Evolutionary conservation across 805 yeast genomes (phyloP), one percentile per base, ranked within the genome.

Genomic region (Yarrowia sp.): DNA sequence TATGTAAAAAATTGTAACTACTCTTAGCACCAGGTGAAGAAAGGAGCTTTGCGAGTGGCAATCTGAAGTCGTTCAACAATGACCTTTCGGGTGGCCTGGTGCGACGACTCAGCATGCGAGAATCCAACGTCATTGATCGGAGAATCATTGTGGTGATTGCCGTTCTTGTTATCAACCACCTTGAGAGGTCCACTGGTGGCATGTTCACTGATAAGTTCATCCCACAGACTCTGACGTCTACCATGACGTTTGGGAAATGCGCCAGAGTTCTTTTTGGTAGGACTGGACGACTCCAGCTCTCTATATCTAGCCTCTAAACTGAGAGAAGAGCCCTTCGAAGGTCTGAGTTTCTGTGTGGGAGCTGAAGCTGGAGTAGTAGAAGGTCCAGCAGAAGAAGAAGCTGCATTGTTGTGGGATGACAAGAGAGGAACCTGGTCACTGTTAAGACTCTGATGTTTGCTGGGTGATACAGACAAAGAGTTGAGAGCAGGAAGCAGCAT

Each of bases 1-100:
- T 49, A 30, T n/a, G 3, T 30, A n/a, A 30, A 47, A 3, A 30
- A 15, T 15, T 0, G 14, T 15, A 0, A 9, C 13, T 24, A 13
- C 19, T 19, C 6, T 24, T 69, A 86, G 72, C 91, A 87, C 86
- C 91, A 87, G 1, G 91, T 86, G 70, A 87, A 87, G 1, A 88
- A 85, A 0, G 92, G 91, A 0, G 88, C 86, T 69, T 80, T 83
- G 4, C 83, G 78, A 9, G 80, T 79, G 3, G 84, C 87, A 15
- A 84, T 81, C 71, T 85, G 86, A 34, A 88, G 72, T 63, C 90
- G 76, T 74, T 88, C 92, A 5, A 87, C 83, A 3, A 87, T 81
- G 3, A 86, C 90, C 49, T 76, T 79, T 71, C 82, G 81, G 1
- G 81, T 76, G 10, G 77, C 77, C 6, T 69, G 67, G 15, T 36